Conservation (phyloP, 768 basidiomycete species). For the Cyclocybe cylindracea region DNA sequence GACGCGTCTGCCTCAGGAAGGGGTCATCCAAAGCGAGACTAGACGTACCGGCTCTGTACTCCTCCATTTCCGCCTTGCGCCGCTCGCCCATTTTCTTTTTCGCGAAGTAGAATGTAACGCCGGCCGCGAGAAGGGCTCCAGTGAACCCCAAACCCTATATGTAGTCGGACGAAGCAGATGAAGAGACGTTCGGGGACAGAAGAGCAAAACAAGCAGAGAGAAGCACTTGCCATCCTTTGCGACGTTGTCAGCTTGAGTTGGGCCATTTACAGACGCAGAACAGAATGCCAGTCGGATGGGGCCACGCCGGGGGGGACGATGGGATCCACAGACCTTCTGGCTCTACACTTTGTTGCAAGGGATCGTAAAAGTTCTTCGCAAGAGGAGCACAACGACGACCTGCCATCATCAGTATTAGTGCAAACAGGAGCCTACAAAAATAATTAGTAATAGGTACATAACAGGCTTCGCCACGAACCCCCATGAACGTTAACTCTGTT, state of each 20-base stretch:
- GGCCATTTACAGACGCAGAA: background rate
- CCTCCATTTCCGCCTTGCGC: conserved; percentile 33
- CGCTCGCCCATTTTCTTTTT: conserved; percentile 32
- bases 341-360: too few relatives aligned
- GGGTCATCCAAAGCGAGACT: background rate
- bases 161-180: background rate
- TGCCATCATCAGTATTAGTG: too few relatives aligned
- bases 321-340: too few relatives aligned
- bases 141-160: conserved; percentile 29
- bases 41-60: conserved; percentile 28
- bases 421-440: too few relatives aligned
- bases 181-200: background rate
- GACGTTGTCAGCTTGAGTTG: conserved; percentile 8
- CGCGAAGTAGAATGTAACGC: conserved; percentile 31
- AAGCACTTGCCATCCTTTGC: conserved; percentile 13
- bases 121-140: conserved; percentile 30
- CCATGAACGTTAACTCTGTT: too few relatives aligned
- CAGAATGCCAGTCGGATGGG: background rate
- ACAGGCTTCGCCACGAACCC: too few relatives aligned
- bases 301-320: too few relatives aligned
- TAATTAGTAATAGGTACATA: too few relatives aligned
- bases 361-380: background rate
- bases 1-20: background rate
- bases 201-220: background rate
- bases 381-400: too few relatives aligned